Base-by-base conservation (phyloP, 768 basidiomycete species). In the Hysterangium stoloniferum region DNA sequence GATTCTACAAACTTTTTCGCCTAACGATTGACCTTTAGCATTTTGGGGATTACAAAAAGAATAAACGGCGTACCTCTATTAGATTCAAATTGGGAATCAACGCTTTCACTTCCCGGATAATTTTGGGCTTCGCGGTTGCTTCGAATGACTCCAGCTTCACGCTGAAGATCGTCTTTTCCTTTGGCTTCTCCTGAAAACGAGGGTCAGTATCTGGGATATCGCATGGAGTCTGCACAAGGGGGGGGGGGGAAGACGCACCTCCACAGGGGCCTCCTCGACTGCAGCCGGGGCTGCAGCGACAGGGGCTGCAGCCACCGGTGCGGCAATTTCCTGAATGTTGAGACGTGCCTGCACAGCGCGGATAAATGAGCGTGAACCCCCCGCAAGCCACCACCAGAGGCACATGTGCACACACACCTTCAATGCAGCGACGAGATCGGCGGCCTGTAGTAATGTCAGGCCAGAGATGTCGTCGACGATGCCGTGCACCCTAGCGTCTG, bases 1-100 rank as follows among this genome's bases (percentile, higher is more conserved):
- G 90, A 91, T 69, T 99, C 96, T 38, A 98, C 96, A 61, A 98
- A 95, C 70, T 96, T 99, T 79, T 99, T 99, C 22, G 96, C 96
- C 96, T 99, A 62, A 24, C 28, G 47, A 32, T 3, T 15, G 25
- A 33, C 15, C 27, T 19, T 13, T 28, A 20, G 8, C 6, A 25
- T 41, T 22, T 3, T 47, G 29, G 19, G 31, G 4, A 41, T 27
- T 24, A 38, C 17, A 9, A 31, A 52, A 46, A 24, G 31, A 45
- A 34, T 40, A 6, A 12, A 6, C 43, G 25, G 76, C 91, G 62
- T 61, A 96, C 95, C 66, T 98, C 96, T 57, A 98, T 94, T 61
- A 99, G 78, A 46, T 92, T 98, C 66, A 99, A 83, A 68, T 88
- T 93, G 22, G 96, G 92, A 54, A 95, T 84, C 56, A 98, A 64